These are phyloP conservation scores for Paramecium biaurelia DNA, from an alignment of 73 alveolate species.

Conservation along the genomic window DNA sequence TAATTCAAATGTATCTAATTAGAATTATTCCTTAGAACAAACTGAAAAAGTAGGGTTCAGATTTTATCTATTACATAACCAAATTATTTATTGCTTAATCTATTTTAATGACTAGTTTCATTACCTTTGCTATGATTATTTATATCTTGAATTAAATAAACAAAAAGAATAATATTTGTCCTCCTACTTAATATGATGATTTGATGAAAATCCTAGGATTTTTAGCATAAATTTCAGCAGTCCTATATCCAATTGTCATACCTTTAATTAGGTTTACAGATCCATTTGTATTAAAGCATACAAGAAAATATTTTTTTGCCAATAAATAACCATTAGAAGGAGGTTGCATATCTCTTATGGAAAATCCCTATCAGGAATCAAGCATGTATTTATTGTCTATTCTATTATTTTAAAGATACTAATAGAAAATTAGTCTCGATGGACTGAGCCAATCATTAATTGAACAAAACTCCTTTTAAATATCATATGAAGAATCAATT, in stretches of 20 bases:
- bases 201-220: background rate
- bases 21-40: background rate
- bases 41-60: background rate
- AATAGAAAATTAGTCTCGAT: background rate
- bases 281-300: background rate
- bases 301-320: background rate
- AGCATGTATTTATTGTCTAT: background rate
- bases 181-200: too few relatives aligned
- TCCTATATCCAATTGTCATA: background rate
- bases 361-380: background rate
- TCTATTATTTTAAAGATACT: background rate
- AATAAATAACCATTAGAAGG: background rate
- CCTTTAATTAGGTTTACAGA: background rate
- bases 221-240: background rate
- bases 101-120: background rate
- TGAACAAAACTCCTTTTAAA: background rate
- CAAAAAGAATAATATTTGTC: background rate
- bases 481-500: background rate
- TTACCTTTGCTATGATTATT: background rate
- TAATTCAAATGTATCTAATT: background rate
- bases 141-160: background rate
- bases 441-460: background rate
- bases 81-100: conserved; percentile 4
- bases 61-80: background rate
- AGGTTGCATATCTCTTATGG: background rate